Evolutionary conservation across 2,329 filamentous ascomycete species (phyloP), one percentile per base, ranked within the genome.

Genomic region (Monosporascus sp.): DNA sequence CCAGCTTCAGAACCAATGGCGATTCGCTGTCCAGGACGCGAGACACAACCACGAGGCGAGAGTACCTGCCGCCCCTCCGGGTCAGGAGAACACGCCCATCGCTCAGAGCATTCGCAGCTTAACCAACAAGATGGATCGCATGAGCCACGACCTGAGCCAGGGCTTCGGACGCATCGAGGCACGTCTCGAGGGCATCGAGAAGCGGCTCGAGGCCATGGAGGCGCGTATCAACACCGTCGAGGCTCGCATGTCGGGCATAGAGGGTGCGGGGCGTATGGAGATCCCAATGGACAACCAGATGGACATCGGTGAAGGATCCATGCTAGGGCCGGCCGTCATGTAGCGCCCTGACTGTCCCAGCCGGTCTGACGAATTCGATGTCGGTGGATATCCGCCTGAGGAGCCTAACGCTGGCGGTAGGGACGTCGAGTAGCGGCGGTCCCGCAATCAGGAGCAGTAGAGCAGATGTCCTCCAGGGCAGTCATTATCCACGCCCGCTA

Each of bases 11-110:
- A 82, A 84, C 56, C 81, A 83, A 66, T 84, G 81, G 81, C 79
- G 81, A n/a, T 84, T 84, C 57, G 78, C 77, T 7, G 76, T 84
- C 11, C 81, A 84, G 55, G 79, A 83, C 52, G 66, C 74, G n/a
- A 73, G 80, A 15, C 81, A 84, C 63, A 84, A 84, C 65, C 81
- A 84, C 63, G 81, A 84, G 60, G 77, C 81, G 35, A 78, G 81
- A 54, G 69, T 81, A 48, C 74, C 79, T 8, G 75, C 79, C 18
- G 78, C 76, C 37, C 73, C 75, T 1, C 75, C 79, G 1, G 79
- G 80, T 25, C 77, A 81, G 55, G 81, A 83, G 63, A 81, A 79
- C 62, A 78, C 80, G 5, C 80, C 81, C 1, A 71, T 83, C 54
- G 77, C 78, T 2, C 81, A 82, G 60, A 81, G 75, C 49, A 75